Base-by-base conservation (phyloP, 1,139 yeast species). In the Kodamaea alishanica region DNA sequence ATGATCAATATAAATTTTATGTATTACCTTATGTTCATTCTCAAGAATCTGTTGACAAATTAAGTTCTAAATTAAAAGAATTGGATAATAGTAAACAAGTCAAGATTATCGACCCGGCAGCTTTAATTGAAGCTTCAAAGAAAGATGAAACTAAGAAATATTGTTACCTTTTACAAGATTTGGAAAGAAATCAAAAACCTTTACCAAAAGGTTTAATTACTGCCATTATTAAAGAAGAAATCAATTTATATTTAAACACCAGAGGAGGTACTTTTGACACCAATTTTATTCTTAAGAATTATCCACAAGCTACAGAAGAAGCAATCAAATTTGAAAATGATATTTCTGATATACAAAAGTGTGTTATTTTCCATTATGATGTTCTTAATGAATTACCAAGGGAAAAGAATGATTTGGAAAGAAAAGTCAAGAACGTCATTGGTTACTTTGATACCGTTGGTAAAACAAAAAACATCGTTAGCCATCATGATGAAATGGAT, bases 301-400 rank as follows among this genome's bases (percentile, higher is more conserved):
- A 77, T 49, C 87, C 88, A 5, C 75, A 68, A 45, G 62, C 67
- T 20, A 72, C 83, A 28, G 73, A 72, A 33, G 87, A 81, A 46
- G 85, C 86, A 8, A 75, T 80, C 41, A 77, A 75, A 49, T 77
- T 77, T 49, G 83, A 77, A 54, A 77, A 75, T 47, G 81, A 77
- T 44, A 64, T 77, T 35, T 68, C 79, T 2, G 69, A 67, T 27
- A 62, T 76, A 28, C 63, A 65, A 34, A 65, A 66, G 34, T 63
- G 74, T 46, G 44, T 75, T 20, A 62, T 75, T 1, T 50, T 70
- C 15, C 55, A 58, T 30, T 45, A 50, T 25, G 74, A 68, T 37
- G 51, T 55, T 30, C 38, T 55, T 37, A 54, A 55, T 28, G 58
- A 54, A 26, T 41, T 66, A 10, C 56, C 63, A 3, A 50, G 60